Evolutionary conservation across 768 basidiomycete species (phyloP).

Genomic region (Mycena alexandri): DNA sequence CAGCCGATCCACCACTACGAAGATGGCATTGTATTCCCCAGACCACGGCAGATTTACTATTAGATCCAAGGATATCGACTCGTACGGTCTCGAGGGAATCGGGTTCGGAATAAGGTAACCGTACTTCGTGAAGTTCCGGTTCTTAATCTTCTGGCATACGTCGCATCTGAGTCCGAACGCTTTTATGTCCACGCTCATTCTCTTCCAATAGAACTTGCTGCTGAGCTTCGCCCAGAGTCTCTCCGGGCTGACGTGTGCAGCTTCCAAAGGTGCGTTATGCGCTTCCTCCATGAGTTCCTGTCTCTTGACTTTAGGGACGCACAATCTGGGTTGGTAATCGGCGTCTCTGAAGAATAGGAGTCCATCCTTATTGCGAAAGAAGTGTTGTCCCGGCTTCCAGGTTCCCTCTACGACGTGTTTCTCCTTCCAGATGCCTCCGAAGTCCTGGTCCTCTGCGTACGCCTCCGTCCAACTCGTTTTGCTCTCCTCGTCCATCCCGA

Average conservation of each 20-base stretch:
- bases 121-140: too few relatives aligned
- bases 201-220: too few relatives aligned
- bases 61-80: slow-evolving; percentile 42
- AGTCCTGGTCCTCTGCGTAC: not conserved
- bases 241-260: slow-evolving; percentile 16
- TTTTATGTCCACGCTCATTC: too few relatives aligned
- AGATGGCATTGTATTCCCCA: slow-evolving; percentile 25
- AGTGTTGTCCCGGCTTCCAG: slow-evolving; percentile 27
- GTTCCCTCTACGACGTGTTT: not conserved
- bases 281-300: not conserved
- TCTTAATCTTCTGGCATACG: too few relatives aligned
- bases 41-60: slow-evolving; percentile 42
- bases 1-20: not conserved
- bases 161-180: too few relatives aligned
- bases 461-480: not conserved
- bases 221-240: not conserved
- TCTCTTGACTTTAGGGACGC: slow-evolving; percentile 19
- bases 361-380: slow-evolving; percentile 24
- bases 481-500: not conserved
- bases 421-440: not conserved
- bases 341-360: slow-evolving; percentile 35
- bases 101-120: slow-evolving; percentile 42
- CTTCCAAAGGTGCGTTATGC: slow-evolving; percentile 18
- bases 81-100: slow-evolving; percentile 39
- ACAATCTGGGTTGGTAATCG: slow-evolving; percentile 27